phyloP scores from a whole-genome alignment of 768 basidiomycete genomes.

The Cystobasidium tubakii region DNA sequence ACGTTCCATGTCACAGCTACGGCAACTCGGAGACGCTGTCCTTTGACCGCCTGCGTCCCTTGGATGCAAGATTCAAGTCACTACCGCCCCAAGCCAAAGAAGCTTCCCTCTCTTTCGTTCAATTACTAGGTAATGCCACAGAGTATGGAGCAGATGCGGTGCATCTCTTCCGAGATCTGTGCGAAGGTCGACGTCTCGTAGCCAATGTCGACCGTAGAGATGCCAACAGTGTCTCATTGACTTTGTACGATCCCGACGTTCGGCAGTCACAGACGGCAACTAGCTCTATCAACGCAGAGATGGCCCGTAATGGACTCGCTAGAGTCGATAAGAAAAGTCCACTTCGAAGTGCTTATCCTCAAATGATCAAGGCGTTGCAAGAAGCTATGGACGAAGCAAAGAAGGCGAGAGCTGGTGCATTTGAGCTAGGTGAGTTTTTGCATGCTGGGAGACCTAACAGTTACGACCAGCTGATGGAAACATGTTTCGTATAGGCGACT shows the following conservation, averaged over 20 bases:
- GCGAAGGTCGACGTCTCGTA: slow-evolving; percentile 88
- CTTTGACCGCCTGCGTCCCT: slow-evolving; percentile 70
- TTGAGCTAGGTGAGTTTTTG: slow-evolving; percentile 41
- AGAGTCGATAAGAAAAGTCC: slow-evolving; percentile 65
- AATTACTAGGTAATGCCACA: slow-evolving; percentile 68
- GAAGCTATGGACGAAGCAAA: slow-evolving; percentile 63
- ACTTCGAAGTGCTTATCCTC: slow-evolving; percentile 56
- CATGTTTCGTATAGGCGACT: not conserved
- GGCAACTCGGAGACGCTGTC: slow-evolving; percentile 86
- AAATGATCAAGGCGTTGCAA: slow-evolving; percentile 62
- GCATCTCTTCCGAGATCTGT: slow-evolving; percentile 74
- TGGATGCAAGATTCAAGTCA: slow-evolving; percentile 81
- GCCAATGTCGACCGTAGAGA: slow-evolving; percentile 91
- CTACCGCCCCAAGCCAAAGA: slow-evolving; percentile 91
- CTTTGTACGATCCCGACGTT: slow-evolving; percentile 82
- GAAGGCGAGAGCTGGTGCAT: slow-evolving; percentile 48
- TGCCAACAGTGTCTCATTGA: slow-evolving; percentile 62
- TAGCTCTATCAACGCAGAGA: slow-evolving; percentile 78
- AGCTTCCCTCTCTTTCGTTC: slow-evolving; percentile 68
- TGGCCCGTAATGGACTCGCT: slow-evolving; percentile 81
- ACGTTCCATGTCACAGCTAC: slow-evolving; percentile 56
- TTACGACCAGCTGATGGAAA: not conserved
- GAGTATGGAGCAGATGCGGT: slow-evolving; percentile 82
- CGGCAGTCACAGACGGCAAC: slow-evolving; percentile 62
- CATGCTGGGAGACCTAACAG: not conserved